Percentiles rank a stretch among this genome's conserved stretches.
These are phyloP conservation scores for Alloteropsis semialata DNA, from an alignment of 176 grass and related monocot species.

Conservation along the genomic window DNA sequence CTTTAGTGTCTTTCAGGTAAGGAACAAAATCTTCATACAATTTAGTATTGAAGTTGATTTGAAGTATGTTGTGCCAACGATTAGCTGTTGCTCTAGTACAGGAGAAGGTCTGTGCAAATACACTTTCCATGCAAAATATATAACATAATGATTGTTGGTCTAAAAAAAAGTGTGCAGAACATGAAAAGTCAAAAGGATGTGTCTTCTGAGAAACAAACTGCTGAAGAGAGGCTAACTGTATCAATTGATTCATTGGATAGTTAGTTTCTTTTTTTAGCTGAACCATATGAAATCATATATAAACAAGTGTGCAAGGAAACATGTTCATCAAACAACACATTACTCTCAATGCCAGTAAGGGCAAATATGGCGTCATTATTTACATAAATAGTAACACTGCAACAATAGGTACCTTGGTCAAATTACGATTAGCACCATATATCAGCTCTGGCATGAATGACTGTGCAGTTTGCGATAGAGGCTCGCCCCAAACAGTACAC, in stretches of 20 bases:
- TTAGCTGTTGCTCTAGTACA: not conserved
- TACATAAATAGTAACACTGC: not conserved
- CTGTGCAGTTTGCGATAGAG: constrained; percentile 95
- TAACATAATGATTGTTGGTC: not conserved
- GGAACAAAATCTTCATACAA: constrained; percentile 13
- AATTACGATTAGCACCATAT: constrained; percentile 81
- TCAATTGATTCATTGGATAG: not conserved
- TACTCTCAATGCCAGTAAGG: not conserved
- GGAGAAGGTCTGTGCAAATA: not conserved
- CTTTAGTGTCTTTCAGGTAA: constrained; percentile 25
- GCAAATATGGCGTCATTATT: not conserved
- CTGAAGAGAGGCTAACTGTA: not conserved
- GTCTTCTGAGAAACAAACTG: constrained; percentile 6
- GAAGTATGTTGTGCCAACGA: not conserved
- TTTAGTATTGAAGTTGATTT: constrained; percentile 9
- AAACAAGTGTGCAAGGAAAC: not conserved
- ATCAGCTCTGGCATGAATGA: constrained; percentile 97
- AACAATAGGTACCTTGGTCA: constrained; percentile 62
- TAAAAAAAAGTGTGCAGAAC: not conserved
- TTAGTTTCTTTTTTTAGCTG: not conserved
- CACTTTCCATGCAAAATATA: not conserved
- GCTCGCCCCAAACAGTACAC: constrained; percentile 97
- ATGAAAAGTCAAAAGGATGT: not conserved
- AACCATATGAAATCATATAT: constrained; percentile 2
- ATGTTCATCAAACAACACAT: constrained; percentile 16